Percentiles rank a stretch among this genome's conserved stretches.
Evolutionary conservation across 1,284 basidiomycete species (phyloP).

Genomic region (Phellinidium pouzarii): DNA sequence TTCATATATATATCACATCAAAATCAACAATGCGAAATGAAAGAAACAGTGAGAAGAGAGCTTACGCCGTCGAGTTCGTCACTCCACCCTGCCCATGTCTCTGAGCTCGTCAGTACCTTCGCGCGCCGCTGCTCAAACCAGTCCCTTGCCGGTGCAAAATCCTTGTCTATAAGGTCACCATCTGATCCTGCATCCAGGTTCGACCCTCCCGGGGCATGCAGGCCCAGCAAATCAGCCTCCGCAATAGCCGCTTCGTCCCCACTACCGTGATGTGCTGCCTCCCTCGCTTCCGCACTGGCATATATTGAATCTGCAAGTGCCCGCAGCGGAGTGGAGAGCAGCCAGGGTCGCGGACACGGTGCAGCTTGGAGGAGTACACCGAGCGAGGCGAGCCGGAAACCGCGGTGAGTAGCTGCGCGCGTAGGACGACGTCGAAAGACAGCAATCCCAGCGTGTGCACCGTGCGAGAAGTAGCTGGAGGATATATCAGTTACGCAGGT

Average conservation of each 20-base stretch:
- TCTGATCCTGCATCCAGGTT: background rate
- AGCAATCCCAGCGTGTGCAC: conserved; percentile 61
- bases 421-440: conserved; percentile 63
- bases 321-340: conserved; percentile 57
- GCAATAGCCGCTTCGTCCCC: conserved; percentile 18
- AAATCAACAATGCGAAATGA: conserved; percentile 13
- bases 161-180: background rate
- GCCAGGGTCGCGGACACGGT: conserved; percentile 60
- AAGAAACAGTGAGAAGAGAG: conserved; percentile 4
- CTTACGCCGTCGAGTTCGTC: conserved; percentile 51
- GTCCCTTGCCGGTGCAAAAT: conserved; percentile 49
- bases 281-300: conserved; percentile 40
- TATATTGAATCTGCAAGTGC: conserved; percentile 52
- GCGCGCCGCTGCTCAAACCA: conserved; percentile 63
- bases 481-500: conserved; percentile 11
- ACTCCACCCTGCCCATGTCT: conserved; percentile 61
- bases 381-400: conserved; percentile 68
- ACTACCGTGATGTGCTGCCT: conserved; percentile 35
- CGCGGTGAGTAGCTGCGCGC: conserved; percentile 62
- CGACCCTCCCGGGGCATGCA: background rate
- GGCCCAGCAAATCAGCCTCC: conserved; percentile 35
- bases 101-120: conserved; percentile 43
- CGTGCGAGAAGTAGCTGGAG: conserved; percentile 64
- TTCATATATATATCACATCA: background rate
- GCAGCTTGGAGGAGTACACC: conserved; percentile 67